Conservation (phyloP, 768 basidiomycete species). For the Boletus reticuloceps region DNA sequence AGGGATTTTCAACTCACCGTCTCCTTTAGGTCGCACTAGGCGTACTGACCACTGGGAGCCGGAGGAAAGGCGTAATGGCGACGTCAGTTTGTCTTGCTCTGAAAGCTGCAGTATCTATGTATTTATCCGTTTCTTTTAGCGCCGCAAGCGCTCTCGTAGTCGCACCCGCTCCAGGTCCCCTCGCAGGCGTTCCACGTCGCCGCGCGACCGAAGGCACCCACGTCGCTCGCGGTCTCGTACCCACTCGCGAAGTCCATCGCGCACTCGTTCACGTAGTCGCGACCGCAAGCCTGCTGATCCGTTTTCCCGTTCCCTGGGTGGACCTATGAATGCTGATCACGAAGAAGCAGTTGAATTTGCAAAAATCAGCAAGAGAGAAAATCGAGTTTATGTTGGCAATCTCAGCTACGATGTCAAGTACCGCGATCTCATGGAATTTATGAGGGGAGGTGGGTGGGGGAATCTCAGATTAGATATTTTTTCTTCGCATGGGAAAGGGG, state of each 20-base stretch:
- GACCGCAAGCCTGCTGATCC: conserved; percentile 60
- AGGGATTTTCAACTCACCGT: neutral
- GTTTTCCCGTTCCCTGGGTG: conserved; percentile 78
- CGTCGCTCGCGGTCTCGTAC: conserved; percentile 66
- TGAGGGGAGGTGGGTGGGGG: conserved; percentile 99
- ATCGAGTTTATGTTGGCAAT: conserved; percentile 98
- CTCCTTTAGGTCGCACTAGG: conserved; percentile 41
- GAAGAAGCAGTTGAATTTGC: conserved; percentile 96
- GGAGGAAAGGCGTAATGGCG: conserved; percentile 68
- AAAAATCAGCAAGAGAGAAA: conserved; percentile 96
- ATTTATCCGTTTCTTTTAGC: conserved; percentile 35
- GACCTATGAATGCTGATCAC: conserved; percentile 86
- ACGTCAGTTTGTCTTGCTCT: conserved; percentile 44
- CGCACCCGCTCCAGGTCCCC: conserved; percentile 66
- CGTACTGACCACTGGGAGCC: conserved; percentile 82
- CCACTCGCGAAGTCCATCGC: conserved; percentile 52
- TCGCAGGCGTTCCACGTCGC: conserved; percentile 63
- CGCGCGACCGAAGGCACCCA: conserved; percentile 51
- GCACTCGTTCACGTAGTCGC: conserved; percentile 52
- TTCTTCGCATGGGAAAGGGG: conserved; percentile 41
- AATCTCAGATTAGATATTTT: conserved; percentile 59
- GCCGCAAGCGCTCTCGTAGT: conserved; percentile 66
- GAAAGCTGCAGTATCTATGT: neutral
- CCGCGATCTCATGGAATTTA: conserved; percentile 98
- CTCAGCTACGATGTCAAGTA: conserved; percentile 99